phyloP scores from a whole-genome alignment of 305 asterid genomes.

The Salvia sclarea region DNA sequence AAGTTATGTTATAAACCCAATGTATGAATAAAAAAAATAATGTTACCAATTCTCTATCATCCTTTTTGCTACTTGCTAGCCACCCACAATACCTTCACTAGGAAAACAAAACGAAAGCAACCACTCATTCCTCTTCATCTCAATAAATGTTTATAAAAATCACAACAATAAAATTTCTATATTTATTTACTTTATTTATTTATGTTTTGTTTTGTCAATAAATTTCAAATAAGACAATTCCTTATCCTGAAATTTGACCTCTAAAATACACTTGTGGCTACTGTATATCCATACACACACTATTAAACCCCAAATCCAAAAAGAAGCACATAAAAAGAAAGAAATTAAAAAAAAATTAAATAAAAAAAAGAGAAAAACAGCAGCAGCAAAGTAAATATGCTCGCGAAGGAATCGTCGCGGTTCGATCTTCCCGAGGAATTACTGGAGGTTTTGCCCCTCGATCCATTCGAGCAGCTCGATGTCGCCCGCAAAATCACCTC shows the following conservation, averaged over 20 bases:
- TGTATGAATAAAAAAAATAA: too few relatives aligned
- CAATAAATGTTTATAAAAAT: neutral
- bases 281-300: constrained; percentile 24
- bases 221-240: constrained; percentile 26
- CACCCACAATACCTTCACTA: neutral
- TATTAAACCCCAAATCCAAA: constrained; percentile 24
- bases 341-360: neutral
- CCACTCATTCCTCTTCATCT: constrained; percentile 23
- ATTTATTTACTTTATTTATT: neutral
- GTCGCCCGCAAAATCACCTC: constrained; percentile 92
- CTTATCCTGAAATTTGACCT: constrained; percentile 36
- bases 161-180: neutral
- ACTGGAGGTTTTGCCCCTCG: constrained; percentile 64
- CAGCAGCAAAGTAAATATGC: constrained; percentile 37
- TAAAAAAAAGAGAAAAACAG: neutral
- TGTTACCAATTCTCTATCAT: too few relatives aligned
- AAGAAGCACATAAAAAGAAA: neutral
- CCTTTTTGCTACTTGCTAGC: constrained; percentile 4
- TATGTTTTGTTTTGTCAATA: neutral
- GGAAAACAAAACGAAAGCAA: constrained; percentile 17
- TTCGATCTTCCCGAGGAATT: constrained; percentile 87
- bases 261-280: constrained; percentile 31
- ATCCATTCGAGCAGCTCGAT: constrained; percentile 92
- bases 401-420: constrained; percentile 48
- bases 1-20: too few relatives aligned